These are phyloP conservation scores for Actinomucor elegans DNA, from an alignment of 371 early-diverging fungal species.

Conservation along the genomic window DNA sequence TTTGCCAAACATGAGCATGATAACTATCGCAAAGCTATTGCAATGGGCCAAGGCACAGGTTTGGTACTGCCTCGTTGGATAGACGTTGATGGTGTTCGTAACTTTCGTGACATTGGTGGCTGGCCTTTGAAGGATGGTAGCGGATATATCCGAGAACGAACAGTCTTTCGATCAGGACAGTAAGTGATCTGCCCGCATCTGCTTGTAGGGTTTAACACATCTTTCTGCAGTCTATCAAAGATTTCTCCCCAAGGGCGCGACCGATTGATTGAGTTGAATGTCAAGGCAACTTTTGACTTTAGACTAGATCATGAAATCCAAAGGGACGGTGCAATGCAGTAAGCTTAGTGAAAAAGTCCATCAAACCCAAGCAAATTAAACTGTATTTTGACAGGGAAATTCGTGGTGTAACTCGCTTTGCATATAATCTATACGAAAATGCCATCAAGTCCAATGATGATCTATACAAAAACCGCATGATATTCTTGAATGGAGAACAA, in stretches of 20 bases:
- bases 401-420: slow-evolving; percentile 12
- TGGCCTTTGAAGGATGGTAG: slow-evolving; percentile 43
- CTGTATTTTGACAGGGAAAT: slow-evolving; percentile 5
- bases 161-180: slow-evolving; percentile 36
- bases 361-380: too few species aligned
- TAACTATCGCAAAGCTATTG: slow-evolving; percentile 30
- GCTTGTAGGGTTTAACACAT: not conserved
- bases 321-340: slow-evolving; percentile 47
- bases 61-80: slow-evolving; percentile 42
- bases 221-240: slow-evolving; percentile 21
- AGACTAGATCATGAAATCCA: slow-evolving; percentile 57
- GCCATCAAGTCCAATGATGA: slow-evolving; percentile 10
- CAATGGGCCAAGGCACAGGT: slow-evolving; percentile 29
- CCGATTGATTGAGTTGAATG: slow-evolving; percentile 45
- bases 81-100: slow-evolving; percentile 61
- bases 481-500: slow-evolving; percentile 18
- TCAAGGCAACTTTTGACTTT: slow-evolving; percentile 58
- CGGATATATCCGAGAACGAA: slow-evolving; percentile 49
- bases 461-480: slow-evolving; percentile 3
- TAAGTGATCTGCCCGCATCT: not conserved
- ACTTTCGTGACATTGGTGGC: slow-evolving; percentile 65
- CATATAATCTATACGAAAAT: slow-evolving; percentile 16
- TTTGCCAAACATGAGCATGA: slow-evolving; percentile 41
- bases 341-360: too few species aligned
- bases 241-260: slow-evolving; percentile 46